A percentile compares a stretch with the other conserved stretches of the same genome.
Conservation (phyloP, 2,329 filamentous ascomycete species). For the Fusarium drepaniforme region DNA sequence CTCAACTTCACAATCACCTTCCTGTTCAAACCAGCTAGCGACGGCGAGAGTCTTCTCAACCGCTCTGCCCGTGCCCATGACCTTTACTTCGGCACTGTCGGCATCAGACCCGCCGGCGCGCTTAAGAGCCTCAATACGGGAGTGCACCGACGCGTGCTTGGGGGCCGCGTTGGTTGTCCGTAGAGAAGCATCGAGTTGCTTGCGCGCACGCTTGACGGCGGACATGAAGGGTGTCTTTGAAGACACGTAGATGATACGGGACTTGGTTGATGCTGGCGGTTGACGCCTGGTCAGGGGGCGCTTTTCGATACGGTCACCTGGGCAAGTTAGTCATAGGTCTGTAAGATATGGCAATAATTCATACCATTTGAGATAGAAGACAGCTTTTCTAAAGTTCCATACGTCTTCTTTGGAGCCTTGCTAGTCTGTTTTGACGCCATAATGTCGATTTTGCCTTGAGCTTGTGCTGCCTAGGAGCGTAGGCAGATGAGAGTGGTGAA, state of each 20-base stretch:
- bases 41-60: conserved; percentile 73
- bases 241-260: conserved; percentile 72
- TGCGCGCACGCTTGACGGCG: conserved; percentile 73
- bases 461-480: conserved; percentile 25
- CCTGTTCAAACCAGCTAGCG: conserved; percentile 73
- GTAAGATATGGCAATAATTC: background rate
- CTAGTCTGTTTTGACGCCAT: conserved; percentile 39
- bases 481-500: conserved; percentile 22
- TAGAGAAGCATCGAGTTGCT: conserved; percentile 68
- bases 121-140: conserved; percentile 59
- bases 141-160: conserved; percentile 58
- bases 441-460: conserved; percentile 4
- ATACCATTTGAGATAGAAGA: conserved; percentile 50
- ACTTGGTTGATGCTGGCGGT: conserved; percentile 56
- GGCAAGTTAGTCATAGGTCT: background rate
- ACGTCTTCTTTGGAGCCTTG: conserved; percentile 24
- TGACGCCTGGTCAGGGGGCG: conserved; percentile 59
- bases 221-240: conserved; percentile 76
- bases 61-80: conserved; percentile 76
- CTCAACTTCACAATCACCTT: conserved; percentile 68
- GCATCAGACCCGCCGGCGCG: conserved; percentile 45
- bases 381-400: conserved; percentile 49
- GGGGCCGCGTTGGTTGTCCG: conserved; percentile 59
- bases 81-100: conserved; percentile 58
- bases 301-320: conserved; percentile 64